These are phyloP conservation scores for Sarocladium oryzae DNA, from an alignment of 2,329 filamentous ascomycete species.

Conservation along the genomic window DNA sequence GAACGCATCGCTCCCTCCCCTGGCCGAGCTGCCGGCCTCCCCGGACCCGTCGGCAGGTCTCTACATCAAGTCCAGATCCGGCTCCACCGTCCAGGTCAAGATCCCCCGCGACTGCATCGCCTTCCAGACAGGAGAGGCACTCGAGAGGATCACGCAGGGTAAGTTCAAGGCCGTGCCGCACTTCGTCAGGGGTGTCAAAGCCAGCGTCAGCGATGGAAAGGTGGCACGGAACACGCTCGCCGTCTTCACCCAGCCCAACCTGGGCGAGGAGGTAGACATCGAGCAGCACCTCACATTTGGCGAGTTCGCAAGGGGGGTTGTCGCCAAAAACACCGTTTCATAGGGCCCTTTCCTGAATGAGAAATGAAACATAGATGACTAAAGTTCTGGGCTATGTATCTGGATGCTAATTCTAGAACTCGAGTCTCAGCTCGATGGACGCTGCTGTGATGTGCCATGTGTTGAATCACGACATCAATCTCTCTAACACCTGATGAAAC, in stretches of 20 bases:
- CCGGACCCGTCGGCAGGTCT: constrained; percentile 81
- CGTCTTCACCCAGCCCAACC: constrained; percentile 94
- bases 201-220: constrained; percentile 38
- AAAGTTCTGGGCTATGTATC: neutral
- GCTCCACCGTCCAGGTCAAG: constrained; percentile 78
- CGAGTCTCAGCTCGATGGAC: neutral
- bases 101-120: constrained; percentile 89
- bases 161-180: constrained; percentile 92
- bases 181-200: constrained; percentile 75
- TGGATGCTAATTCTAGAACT: neutral
- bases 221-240: constrained; percentile 84
- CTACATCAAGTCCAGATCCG: constrained; percentile 86
- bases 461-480: neutral
- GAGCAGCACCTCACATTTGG: constrained; percentile 64
- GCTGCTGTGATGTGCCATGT: neutral
- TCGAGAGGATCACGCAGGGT: constrained; percentile 86
- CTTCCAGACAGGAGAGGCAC: constrained; percentile 90
- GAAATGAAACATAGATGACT: no score
- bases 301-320: constrained; percentile 61
- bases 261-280: constrained; percentile 71
- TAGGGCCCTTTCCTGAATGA: no score
- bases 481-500: neutral
- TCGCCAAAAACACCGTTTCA: constrained; percentile 52
- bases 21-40: constrained; percentile 66
- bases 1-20: constrained; percentile 34